A percentile compares a stretch with the other conserved stretches of the same genome.
These are phyloP conservation scores for Aureobasidium sp. DNA, from an alignment of 2,329 filamentous ascomycete species.

Conservation along the genomic window DNA sequence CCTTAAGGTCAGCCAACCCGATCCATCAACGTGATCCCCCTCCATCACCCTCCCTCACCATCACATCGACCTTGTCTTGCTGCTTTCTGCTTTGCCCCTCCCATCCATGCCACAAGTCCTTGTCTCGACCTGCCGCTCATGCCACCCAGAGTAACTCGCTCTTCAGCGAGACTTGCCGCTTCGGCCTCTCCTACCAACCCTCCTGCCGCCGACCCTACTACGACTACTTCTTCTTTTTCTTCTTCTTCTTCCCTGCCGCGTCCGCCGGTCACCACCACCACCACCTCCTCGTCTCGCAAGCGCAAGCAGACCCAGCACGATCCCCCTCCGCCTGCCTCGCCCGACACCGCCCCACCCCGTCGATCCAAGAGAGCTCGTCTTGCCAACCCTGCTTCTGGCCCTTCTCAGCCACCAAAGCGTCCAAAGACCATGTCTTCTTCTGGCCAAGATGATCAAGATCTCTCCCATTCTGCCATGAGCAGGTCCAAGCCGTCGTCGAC, in stretches of 20 bases:
- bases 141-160: conserved; percentile 94
- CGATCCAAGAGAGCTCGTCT: conserved; percentile 51
- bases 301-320: conserved; percentile 28
- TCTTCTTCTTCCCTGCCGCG: conserved; percentile 21
- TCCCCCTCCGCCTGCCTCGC: conserved; percentile 42
- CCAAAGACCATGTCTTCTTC: conserved; percentile 59
- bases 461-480: conserved; percentile 23
- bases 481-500: conserved; percentile 53
- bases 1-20: conserved; percentile 15
- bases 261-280: conserved; percentile 14
- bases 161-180: conserved; percentile 83
- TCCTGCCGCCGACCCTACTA: conserved; percentile 33
- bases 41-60: conserved; percentile 1
- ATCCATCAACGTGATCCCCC: neutral
- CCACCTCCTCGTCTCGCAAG: conserved; percentile 31
- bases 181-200: conserved; percentile 37
- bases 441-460: conserved; percentile 48
- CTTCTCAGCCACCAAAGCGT: conserved; percentile 36
- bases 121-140: conserved; percentile 52
- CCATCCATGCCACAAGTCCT: neutral
- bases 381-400: conserved; percentile 36
- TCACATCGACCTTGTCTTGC: neutral
- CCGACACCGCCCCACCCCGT: conserved; percentile 32
- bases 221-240: conserved; percentile 32
- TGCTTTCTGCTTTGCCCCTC: neutral